Conservation (phyloP, 2,329 filamentous ascomycete genomes). For the Colletotrichum sp. region DNA sequence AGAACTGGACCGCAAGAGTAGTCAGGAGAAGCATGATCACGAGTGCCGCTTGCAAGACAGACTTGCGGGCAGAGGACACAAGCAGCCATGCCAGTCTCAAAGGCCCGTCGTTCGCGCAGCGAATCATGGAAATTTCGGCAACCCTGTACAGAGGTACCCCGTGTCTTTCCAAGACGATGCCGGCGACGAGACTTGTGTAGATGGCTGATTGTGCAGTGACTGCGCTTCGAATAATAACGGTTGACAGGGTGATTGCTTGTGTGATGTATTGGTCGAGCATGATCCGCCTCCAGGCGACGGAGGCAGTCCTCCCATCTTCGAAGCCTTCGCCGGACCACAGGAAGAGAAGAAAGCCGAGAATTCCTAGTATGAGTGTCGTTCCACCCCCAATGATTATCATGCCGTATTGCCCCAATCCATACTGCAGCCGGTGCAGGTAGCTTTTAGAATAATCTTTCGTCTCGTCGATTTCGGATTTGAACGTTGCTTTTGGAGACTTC, state of each 20-base stretch:
- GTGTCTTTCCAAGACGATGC: conserved; percentile 23
- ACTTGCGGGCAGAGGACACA: conserved; percentile 4
- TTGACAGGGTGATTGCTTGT: conserved; percentile 24
- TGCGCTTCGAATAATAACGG: conserved; percentile 22
- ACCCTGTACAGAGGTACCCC: conserved; percentile 26
- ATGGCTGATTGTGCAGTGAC: conserved; percentile 23
- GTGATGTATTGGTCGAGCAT: conserved; percentile 21
- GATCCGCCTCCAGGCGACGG: conserved; percentile 22
- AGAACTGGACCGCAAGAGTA: neutral
- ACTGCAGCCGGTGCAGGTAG: neutral
- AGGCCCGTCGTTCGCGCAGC: conserved; percentile 25
- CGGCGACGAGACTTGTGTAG: conserved; percentile 26
- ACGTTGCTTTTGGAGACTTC: neutral
- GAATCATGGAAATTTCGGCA: conserved; percentile 26
- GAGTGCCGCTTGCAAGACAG: neutral
- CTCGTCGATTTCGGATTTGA: neutral
- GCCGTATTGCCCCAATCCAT: conserved; percentile 7
- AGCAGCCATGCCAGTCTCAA: conserved; percentile 24
- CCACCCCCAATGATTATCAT: conserved; percentile 18
- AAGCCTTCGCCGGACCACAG: conserved; percentile 23
- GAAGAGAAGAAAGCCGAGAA: conserved; percentile 23
- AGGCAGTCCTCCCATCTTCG: conserved; percentile 12
- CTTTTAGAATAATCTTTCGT: neutral
- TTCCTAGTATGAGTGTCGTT: conserved; percentile 15
- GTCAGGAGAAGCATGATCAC: neutral